phyloP scores from a whole-genome alignment of 139 green algal species.

The Coelastrella sp. region DNA sequence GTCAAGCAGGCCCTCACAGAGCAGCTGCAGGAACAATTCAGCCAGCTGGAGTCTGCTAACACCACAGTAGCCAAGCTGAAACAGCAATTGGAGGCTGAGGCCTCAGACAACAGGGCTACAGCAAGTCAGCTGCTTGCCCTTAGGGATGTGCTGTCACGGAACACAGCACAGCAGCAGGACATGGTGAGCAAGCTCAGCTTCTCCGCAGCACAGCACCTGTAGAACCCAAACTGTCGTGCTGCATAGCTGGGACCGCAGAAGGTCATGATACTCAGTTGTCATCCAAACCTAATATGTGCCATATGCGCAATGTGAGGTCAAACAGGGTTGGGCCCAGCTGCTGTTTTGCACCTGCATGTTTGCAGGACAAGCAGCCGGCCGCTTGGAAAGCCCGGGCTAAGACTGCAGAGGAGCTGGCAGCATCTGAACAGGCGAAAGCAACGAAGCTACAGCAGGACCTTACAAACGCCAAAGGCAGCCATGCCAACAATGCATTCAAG shows the following conservation, averaged over 20 bases:
- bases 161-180: constrained; percentile 30
- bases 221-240: no score
- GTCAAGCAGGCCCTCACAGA: neutral
- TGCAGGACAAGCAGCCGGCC: constrained; percentile 5
- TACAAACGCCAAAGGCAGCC: constrained; percentile 9
- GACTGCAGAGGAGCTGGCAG: neutral
- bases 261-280: no score
- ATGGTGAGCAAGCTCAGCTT: neutral
- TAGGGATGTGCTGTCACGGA: neutral
- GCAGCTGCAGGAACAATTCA: constrained; percentile 21
- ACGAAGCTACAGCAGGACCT: constrained; percentile 30
- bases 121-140: constrained; percentile 23
- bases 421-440: neutral
- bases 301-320: no score
- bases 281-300: no score
- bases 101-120: neutral
- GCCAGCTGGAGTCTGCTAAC: neutral
- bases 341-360: neutral
- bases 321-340: neutral
- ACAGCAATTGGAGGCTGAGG: constrained; percentile 25
- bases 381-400: neutral
- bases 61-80: neutral
- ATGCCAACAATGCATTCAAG: neutral
- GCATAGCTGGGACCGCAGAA: no score
- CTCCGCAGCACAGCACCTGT: no score